Evolutionary conservation across 2,329 filamentous ascomycete genomes (phyloP).

Genomic region (Sporothrix luriei): DNA sequence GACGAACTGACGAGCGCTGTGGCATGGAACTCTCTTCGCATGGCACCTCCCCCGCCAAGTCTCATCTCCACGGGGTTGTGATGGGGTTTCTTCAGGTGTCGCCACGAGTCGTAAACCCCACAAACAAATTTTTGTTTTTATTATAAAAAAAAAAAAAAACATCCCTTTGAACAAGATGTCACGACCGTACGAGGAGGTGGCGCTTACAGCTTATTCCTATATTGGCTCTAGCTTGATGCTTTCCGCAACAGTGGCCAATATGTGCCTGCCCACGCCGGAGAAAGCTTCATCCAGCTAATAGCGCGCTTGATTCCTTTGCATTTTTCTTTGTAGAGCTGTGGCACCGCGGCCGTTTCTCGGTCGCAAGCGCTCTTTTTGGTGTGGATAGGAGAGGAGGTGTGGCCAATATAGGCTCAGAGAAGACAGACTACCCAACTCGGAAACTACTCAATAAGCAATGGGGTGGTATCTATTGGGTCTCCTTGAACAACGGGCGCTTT

Average conservation of each 20-base stretch:
- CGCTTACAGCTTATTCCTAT: background rate
- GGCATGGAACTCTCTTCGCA: too few relatives aligned
- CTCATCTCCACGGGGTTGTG: background rate
- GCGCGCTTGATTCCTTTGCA: background rate
- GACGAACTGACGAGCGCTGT: background rate
- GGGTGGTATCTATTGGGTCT: background rate
- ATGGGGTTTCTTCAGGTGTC: too few relatives aligned
- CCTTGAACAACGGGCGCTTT: too few relatives aligned
- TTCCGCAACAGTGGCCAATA: background rate
- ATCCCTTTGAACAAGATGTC: too few relatives aligned
- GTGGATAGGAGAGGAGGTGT: background rate
- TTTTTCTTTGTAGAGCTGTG: background rate
- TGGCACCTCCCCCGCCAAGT: background rate
- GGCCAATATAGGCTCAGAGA: background rate
- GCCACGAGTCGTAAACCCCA: too few relatives aligned
- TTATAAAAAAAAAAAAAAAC: too few relatives aligned
- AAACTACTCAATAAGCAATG: background rate
- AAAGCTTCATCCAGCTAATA: background rate
- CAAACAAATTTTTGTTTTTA: too few relatives aligned
- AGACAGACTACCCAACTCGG: too few relatives aligned
- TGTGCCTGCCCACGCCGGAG: background rate
- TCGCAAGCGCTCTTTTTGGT: background rate
- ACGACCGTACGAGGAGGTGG: too few relatives aligned
- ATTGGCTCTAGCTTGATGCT: background rate
- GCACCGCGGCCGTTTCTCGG: conserved; percentile 26